Evolutionary conservation across 1,139 yeast species (phyloP), one percentile per base, ranked within the genome.

Genomic region (Suhomyces maxii): DNA sequence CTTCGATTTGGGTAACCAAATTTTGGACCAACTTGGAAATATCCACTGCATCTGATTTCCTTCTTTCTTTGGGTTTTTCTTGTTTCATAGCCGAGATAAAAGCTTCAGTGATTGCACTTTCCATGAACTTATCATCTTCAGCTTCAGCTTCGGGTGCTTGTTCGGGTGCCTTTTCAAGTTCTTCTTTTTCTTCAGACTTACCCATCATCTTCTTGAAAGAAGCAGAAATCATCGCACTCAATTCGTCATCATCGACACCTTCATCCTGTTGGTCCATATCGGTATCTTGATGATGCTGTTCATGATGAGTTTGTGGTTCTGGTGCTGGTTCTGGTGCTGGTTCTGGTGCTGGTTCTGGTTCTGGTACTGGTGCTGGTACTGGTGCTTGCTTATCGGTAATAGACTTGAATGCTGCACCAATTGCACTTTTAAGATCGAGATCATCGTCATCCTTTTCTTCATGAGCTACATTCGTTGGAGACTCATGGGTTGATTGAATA

Each of bases 91-190:
- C 70, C 1, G 70, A 58, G 39, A 61, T 64, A 50, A 70, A 68
- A 1, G 76, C 74, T 46, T 61, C 69, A 3, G 68, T 59, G 23
- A 69, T 69, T 11, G 67, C 72, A 53, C 56, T 62, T 44, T 66
- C 67, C 56, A 67, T 60, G 34, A 57, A 58, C 12, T 55, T 52
- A 44, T 47, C 48, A 13, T 47, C 54, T 14, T 45, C 39, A 6
- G 38, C 49, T 26, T 45, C 47, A 18, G 23, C 23, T 7, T 18
- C 23, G 1, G 23, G 23, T 2, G 23, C 23, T 18, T 18, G 23
- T 18, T 18, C 23, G 3, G 23, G 23, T 18, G 23, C 3, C 6
- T 18, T 4, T 7, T 34, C 37, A 8, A 36, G 38, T 8, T 26
- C 11, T 36, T 36, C 25, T 8, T 40, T 41, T 25, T 39, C 43